Base-by-base conservation (phyloP, 2,329 filamentous ascomycete species). In the Ophiocordyceps robertsii region DNA sequence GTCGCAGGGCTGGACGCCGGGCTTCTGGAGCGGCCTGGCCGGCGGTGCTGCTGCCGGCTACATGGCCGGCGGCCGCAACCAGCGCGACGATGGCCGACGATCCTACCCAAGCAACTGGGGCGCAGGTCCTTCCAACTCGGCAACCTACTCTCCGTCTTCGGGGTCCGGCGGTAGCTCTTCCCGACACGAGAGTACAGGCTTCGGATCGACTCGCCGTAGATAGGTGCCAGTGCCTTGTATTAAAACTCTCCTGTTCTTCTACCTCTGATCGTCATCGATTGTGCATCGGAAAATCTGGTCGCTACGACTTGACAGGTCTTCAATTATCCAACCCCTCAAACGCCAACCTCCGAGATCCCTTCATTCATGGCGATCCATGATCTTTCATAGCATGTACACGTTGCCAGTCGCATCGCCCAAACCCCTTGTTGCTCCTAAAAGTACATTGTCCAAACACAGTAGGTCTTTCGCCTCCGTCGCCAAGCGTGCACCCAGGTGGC, bases 11-110 rank as follows among this genome's bases (percentile, higher is more conserved):
- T 87, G 82, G 81, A 69, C 71, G 40, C 82, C 83, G 6, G 84
- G 84, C 1, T 87, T 88, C 61, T 88, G 82, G 82, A 73, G 67
- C 16, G 83, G 82, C 17, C 62, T 75, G n/a, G 70, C 74, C 0
- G 73, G 73, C 14, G 84, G 83, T 37, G 80, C 78, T 6, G 82
- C 82, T 1, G 82, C 80, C 3, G 79, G 70, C 1, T 86, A 85
- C 54, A 57, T 72, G 44, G 78, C 80, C 6, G 76, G 76, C 0
- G 72, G 62, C 36, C 61, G 66, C n/a, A 64, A 66, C 45, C 60
- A 58, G 32, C 58, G 54, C 46, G 47, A 52, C 53, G 49, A 48
- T 44, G 50, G 54, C 45, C 51, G 50, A 46, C 50, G 49, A 27
- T 47, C 51, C 21, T 65, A 61, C 46, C 59, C 61, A 6, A 58